Conservation (phyloP, 1,284 basidiomycete species). For the Cryptococcus sp. region DNA sequence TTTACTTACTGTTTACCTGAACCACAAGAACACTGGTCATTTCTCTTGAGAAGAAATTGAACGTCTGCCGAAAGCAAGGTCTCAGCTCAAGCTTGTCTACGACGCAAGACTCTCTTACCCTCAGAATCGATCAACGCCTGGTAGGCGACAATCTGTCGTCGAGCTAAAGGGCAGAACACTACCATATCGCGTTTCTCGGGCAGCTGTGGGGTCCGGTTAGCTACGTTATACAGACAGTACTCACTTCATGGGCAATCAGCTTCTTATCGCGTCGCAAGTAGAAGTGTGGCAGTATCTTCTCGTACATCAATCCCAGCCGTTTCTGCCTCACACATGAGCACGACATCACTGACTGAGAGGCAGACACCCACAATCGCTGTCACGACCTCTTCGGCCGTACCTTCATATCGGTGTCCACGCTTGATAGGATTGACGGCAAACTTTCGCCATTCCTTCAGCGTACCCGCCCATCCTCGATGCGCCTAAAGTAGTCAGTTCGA, state of each 20-base stretch:
- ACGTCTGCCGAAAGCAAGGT: slow-evolving; percentile 40
- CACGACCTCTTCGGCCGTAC: slow-evolving; percentile 45
- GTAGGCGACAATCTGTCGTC: slow-evolving; percentile 53
- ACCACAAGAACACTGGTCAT: slow-evolving; percentile 54
- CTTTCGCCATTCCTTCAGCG: slow-evolving; percentile 45
- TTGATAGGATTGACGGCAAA: slow-evolving; percentile 52
- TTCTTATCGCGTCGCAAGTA: slow-evolving; percentile 56
- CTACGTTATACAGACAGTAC: background rate
- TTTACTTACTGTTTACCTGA: slow-evolving; percentile 26
- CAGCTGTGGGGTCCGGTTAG: slow-evolving; percentile 34
- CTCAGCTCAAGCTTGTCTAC: background rate
- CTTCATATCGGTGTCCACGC: slow-evolving; percentile 50
- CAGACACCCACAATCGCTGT: slow-evolving; percentile 40
- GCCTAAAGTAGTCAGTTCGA: slow-evolving; percentile 23
- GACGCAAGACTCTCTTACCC: slow-evolving; percentile 13
- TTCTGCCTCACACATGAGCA: background rate
- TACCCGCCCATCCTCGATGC: slow-evolving; percentile 49
- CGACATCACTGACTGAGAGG: background rate
- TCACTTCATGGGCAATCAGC: slow-evolving; percentile 52
- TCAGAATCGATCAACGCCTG: slow-evolving; percentile 47
- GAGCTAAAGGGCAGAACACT: slow-evolving; percentile 56
- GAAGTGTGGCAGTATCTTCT: slow-evolving; percentile 54
- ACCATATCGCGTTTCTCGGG: slow-evolving; percentile 57
- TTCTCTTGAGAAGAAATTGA: slow-evolving; percentile 49
- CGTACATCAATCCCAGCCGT: slow-evolving; percentile 39